Evolutionary conservation across 805 yeast species (phyloP), one percentile per base, ranked within the genome.

Genomic region (Spencermartinsiella europaea): DNA sequence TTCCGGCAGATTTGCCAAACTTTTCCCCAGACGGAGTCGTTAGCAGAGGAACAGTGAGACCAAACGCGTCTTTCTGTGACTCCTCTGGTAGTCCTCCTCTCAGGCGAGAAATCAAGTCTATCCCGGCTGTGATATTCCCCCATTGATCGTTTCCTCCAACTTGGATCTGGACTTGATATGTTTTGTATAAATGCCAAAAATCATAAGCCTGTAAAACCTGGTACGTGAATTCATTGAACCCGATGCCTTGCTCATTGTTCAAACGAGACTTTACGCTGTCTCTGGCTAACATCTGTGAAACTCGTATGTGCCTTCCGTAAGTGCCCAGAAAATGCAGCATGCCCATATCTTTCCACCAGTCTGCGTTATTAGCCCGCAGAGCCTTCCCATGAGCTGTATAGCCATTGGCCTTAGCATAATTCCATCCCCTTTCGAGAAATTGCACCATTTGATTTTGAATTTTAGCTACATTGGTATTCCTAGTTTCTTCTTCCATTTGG

Each of bases 81-180:
- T 39, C 19, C 14, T 21, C 45, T 52, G 53, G 12, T 54, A 17
- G n/a, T 48, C 51, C 45, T 35, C 45, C 36, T 56, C 55, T 64
- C 21, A 85, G 62, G 51, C 95, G 70, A 1, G 83, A 72, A 34
- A 90, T 88, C 48, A 93, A 72, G 58, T 93, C 99, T 34, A 86
- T 77, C 0, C 99, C 99, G 0, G 98, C 97, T 1, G 95, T 87
- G 49, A 93, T 93, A 59, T 93, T 93, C 1, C 99, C 99, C 89
- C 96, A 93, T 66, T 93, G 99, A 63, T 93, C 99, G 61, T 85
- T 89, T 4, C 99, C 99, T 20, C 99, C 99, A 5, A 71, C 81
- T 68, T 93, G 98, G 12, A 89, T 66, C 37, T 73, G 71, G 37
- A 90, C 90, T 2, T 70, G 65, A 33, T 77, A 66, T 14, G 75